These are phyloP conservation scores for Rachicladosporium sp. DNA, from an alignment of 2,329 filamentous ascomycete genomes.

Conservation along the genomic window DNA sequence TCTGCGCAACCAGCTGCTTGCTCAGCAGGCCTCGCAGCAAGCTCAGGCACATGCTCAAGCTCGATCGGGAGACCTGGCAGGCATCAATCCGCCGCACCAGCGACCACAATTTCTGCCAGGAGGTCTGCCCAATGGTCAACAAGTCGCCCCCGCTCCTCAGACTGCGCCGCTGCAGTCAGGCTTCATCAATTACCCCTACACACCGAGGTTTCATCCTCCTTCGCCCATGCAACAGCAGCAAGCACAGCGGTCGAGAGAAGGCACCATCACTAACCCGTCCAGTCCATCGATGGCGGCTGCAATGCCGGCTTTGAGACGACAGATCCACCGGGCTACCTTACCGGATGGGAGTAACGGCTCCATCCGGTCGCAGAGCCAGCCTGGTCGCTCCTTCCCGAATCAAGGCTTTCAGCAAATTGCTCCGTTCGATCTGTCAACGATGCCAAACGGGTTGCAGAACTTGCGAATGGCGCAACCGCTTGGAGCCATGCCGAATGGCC, in stretches of 20 bases:
- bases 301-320: conserved; percentile 30
- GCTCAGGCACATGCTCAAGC: conserved; percentile 26
- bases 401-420: conserved; percentile 25
- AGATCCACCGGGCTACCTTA: conserved; percentile 31
- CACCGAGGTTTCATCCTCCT: conserved; percentile 28
- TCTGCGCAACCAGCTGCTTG: conserved; percentile 30
- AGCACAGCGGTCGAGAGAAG: conserved; percentile 26
- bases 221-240: conserved; percentile 25
- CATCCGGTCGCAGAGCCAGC: conserved; percentile 38
- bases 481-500: conserved; percentile 9
- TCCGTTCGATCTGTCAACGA: conserved; percentile 25
- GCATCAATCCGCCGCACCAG: conserved; percentile 29
- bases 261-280: conserved; percentile 35
- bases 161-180: conserved; percentile 27
- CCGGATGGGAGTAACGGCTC: conserved; percentile 29
- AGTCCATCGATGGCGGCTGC: conserved; percentile 35
- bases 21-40: conserved; percentile 25
- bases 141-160: conserved; percentile 20
- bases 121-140: conserved; percentile 16
- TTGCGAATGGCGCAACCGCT: conserved; percentile 15
- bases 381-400: conserved; percentile 31
- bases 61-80: conserved; percentile 22
- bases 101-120: conserved; percentile 18
- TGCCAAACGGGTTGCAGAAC: conserved; percentile 17
- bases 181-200: conserved; percentile 33